Evolutionary conservation across 1,284 basidiomycete species (phyloP), one percentile per base, ranked within the genome.

Genomic region (Puccinia brachypodii): DNA sequence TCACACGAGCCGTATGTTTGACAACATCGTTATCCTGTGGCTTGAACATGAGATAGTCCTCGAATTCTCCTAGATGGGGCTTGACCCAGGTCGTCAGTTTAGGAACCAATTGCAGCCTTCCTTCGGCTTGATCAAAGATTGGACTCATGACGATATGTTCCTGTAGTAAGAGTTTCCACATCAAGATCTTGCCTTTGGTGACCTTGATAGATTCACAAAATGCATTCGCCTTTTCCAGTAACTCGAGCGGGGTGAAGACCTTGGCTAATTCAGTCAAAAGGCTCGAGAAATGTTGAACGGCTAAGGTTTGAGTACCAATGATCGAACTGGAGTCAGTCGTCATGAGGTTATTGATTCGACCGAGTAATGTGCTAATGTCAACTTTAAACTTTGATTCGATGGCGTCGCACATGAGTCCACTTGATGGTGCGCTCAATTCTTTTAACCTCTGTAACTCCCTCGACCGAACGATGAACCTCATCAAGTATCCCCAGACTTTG

Each of bases 401-500:
- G 38, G 91, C 86, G 60, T 82, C 73, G 36, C 31, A 69, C 38
- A 66, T 82, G 38, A 82, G 31, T 69, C 73, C 80, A 33, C 72
- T 68, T 9, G 83, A 58, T 16, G 84, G 84, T 4, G 84, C 80
- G 3, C 31, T 56, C 22, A 74, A 19, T 79, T 94, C 93, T 83
- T 92, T 92, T 6, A 89, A 88, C 84, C 94, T 93, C 87, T 97
- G 95, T 50, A 98, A 87, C 85, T 96, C 94, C 56, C 95, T 89
- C 6, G 94, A 92, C 31, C 93, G 90, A 9, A 94, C 91, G 84
- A 98, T 93, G 87, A 98, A 94, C 86, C 94, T 93, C 90, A 98
- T 94, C 84, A 98, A 91, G 85, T 96, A 95, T 84, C 95, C 93
- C 94, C 95, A 97, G 28, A 98, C 96, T 87, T 98, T 98, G 84